Base-by-base conservation (phyloP, 495 filamentous ascomycete genomes). In the Articulospora tetracladia region DNA sequence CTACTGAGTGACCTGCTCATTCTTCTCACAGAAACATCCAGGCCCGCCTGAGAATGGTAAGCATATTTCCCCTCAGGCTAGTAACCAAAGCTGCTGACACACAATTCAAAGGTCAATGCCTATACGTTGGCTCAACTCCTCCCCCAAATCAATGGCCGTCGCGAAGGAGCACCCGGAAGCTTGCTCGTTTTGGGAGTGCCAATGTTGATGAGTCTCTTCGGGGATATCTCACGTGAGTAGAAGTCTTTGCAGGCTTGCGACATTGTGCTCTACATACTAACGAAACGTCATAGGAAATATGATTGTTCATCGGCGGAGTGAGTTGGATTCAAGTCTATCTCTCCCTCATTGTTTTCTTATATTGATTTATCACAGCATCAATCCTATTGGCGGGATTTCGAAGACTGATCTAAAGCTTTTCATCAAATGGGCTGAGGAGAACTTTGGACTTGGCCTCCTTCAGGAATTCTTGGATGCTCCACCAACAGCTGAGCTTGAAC, bases 401-500 rank as follows among this genome's bases (percentile, higher is more conserved):
- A 91, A 90, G 69, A 79, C 32, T 19, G 93, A 96, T 63, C 73
- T 96, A 2, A 93, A 89, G 67, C 72, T 78, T 3, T 94, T 96
- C 78, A 91, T 93, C 48, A 73, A 73, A 12, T 94, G 84, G 78
- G 83, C 88, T 1, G 57, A 72, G 25, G 69, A 69, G 22, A 71
- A 76, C 15, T 96, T 91, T 69, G 69, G 83, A 23, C 68, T 97
- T 6, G 90, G 90, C 3, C 10, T 89, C 59, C 79, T 97, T 4
- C 64, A 84, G 1, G 80, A 81, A 2, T 97, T 97, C 75, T 69
- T 95, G 23, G 73, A 78, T 17, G 92, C 92, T 2, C 77, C 80
- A 0, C 92, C 92, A 0, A 94, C 90, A 2, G 92, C 91, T 0
- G 92, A 97, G 70, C 79, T 96, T 0, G 88, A 93, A 64, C 92